Evolutionary conservation across 495 filamentous ascomycete species (phyloP).

Genomic region (Antarctomyces pellizariae): DNA sequence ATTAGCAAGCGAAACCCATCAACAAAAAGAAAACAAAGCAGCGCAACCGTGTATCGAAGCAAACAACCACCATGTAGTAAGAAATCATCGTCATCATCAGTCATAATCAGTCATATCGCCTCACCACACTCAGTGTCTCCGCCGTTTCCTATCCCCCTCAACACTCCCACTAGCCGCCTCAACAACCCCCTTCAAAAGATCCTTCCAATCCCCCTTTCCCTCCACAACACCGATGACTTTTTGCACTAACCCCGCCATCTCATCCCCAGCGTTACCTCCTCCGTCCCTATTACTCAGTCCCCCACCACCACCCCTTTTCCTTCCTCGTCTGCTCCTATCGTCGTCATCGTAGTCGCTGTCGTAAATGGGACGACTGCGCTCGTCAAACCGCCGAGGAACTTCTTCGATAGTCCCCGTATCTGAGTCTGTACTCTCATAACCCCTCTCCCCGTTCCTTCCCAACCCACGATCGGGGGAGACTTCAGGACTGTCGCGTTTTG

Average conservation of each 20-base stretch:
- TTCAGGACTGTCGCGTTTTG: background rate
- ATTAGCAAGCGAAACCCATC: too few species aligned
- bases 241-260: constrained; percentile 8
- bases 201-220: constrained; percentile 11
- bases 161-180: constrained; percentile 2
- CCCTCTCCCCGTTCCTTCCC: background rate
- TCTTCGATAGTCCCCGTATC: constrained; percentile 18
- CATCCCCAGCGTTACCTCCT: constrained; percentile 6
- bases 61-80: too few species aligned
- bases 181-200: constrained; percentile 6
- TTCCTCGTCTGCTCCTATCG: background rate
- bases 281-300: constrained; percentile 3
- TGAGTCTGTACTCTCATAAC: background rate
- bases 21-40: too few species aligned
- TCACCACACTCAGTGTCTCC: constrained; percentile 5
- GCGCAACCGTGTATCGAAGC: too few species aligned
- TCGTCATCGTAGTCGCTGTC: background rate
- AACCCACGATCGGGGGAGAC: constrained; percentile 3
- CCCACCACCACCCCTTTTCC: constrained; percentile 1
- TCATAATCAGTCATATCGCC: too few species aligned
- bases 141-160: constrained; percentile 8
- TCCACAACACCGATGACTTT: constrained; percentile 7
- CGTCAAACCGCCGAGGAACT: constrained; percentile 43
- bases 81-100: too few species aligned
- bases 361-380: constrained; percentile 26